Percentiles rank a stretch among this genome's conserved stretches.
Conservation (phyloP, 2,329 filamentous ascomycete species). For the Sphaerostilbella broomeana region DNA sequence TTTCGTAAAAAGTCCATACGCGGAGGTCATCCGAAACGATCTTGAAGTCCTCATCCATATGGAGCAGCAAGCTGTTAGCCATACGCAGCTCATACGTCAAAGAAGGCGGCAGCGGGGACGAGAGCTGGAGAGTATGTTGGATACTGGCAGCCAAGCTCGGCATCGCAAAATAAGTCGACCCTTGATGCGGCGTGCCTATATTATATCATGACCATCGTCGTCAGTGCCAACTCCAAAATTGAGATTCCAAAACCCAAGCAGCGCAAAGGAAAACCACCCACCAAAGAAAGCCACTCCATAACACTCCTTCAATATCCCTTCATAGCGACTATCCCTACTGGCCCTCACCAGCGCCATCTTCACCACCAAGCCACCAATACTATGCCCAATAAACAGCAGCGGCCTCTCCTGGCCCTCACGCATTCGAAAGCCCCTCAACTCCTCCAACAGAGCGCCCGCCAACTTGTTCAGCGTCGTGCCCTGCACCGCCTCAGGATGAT, state of each 20-base stretch:
- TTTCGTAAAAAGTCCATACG: conserved; percentile 59
- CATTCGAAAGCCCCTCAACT: conserved; percentile 32
- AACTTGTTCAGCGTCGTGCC: conserved; percentile 37
- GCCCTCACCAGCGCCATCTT: conserved; percentile 51
- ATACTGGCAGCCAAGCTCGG: conserved; percentile 49
- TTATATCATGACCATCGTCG: not conserved
- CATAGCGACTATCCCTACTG: conserved; percentile 30
- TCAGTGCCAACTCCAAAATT: not conserved
- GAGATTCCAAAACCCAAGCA: conserved; percentile 15
- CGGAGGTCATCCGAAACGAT: conserved; percentile 51
- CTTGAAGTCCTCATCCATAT: conserved; percentile 49
- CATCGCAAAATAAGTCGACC: conserved; percentile 57
- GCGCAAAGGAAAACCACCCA: conserved; percentile 22
- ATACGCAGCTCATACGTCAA: conserved; percentile 46
- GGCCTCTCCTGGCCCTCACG: conserved; percentile 38
- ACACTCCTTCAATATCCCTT: conserved; percentile 46
- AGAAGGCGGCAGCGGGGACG: conserved; percentile 42
- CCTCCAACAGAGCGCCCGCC: conserved; percentile 41
- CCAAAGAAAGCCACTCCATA: conserved; percentile 56
- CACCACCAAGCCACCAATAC: conserved; percentile 53
- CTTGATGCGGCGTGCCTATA: conserved; percentile 53
- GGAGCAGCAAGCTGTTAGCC: conserved; percentile 41
- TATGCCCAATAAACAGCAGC: conserved; percentile 55
- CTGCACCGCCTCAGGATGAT: conserved; percentile 38
- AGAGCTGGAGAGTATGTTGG: conserved; percentile 43